phyloP scores from a whole-genome alignment of 441 rosid species.

The Erodium chrysanthum region DNA sequence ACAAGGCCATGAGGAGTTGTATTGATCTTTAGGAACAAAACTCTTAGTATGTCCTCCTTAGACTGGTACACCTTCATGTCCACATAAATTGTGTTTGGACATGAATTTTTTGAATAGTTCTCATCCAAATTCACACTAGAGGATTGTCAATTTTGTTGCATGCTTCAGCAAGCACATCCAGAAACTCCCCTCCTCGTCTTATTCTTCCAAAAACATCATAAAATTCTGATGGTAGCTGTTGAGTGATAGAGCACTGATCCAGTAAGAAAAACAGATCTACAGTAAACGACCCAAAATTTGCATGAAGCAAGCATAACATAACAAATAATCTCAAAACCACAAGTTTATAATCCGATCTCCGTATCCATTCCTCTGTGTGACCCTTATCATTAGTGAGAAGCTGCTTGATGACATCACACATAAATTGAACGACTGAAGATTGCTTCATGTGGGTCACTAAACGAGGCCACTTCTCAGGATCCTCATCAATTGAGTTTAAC shows the following conservation, averaged over 20 bases:
- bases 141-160: slow-evolving; percentile 23
- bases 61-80: slow-evolving; percentile 23
- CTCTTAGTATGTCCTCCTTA: slow-evolving; percentile 22
- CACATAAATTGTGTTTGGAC: slow-evolving; percentile 26
- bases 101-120: not conserved
- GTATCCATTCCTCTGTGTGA: slow-evolving; percentile 31
- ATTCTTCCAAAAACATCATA: slow-evolving; percentile 13
- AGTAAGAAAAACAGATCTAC: slow-evolving; percentile 19
- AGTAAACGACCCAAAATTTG: slow-evolving; percentile 23
- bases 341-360: slow-evolving; percentile 15
- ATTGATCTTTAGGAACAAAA: slow-evolving; percentile 20
- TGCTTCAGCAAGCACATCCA: slow-evolving; percentile 23
- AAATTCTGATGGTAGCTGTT: slow-evolving; percentile 26
- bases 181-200: not conserved
- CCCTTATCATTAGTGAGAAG: slow-evolving; percentile 17
- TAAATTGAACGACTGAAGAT: not conserved
- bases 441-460: not conserved
- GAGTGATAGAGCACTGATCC: slow-evolving; percentile 12
- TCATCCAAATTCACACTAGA: slow-evolving; percentile 15
- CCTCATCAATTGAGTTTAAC: slow-evolving; percentile 18
- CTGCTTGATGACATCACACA: slow-evolving; percentile 2
- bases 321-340: slow-evolving; percentile 32
- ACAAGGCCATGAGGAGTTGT: not conserved
- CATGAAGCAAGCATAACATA: slow-evolving; percentile 25
- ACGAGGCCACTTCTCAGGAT: not conserved